phyloP scores from a whole-genome alignment of 2,329 filamentous ascomycete species.

The Arthrobotrys entomopaga region DNA sequence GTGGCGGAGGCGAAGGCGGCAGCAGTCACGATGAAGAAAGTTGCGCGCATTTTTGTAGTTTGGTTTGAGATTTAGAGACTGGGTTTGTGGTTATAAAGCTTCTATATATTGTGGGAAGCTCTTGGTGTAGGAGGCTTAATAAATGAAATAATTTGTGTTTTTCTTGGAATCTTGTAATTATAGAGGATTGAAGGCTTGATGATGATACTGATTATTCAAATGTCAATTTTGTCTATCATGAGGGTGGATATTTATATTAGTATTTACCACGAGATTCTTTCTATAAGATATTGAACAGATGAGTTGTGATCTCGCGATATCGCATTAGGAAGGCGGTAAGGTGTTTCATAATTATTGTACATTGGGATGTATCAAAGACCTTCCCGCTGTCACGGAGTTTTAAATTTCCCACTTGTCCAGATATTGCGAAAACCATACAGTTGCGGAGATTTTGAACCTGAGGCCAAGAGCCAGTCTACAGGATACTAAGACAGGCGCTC shows the following conservation, averaged over 20 bases:
- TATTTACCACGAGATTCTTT: no score
- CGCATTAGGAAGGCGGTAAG: background rate
- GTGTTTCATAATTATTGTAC: background rate
- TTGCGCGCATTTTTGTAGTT: slow-evolving; percentile 20
- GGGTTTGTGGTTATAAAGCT: no score
- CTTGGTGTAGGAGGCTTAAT: background rate
- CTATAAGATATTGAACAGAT: no score
- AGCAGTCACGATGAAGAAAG: slow-evolving; percentile 25
- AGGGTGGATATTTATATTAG: no score
- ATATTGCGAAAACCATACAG: slow-evolving; percentile 7
- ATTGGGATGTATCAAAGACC: background rate
- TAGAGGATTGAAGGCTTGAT: background rate
- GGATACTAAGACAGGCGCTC: no score
- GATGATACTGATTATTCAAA: background rate
- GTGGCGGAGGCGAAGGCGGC: slow-evolving; percentile 16
- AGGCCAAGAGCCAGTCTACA: background rate
- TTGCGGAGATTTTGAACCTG: background rate
- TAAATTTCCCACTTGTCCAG: background rate
- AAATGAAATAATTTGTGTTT: no score
- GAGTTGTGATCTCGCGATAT: no score
- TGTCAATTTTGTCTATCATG: no score
- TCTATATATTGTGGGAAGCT: background rate
- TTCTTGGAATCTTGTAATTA: background rate
- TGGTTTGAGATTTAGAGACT: background rate
- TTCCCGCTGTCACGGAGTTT: background rate